These are phyloP conservation scores for Extremus antarcticus DNA, from an alignment of 495 filamentous ascomycete species.

Conservation along the genomic window DNA sequence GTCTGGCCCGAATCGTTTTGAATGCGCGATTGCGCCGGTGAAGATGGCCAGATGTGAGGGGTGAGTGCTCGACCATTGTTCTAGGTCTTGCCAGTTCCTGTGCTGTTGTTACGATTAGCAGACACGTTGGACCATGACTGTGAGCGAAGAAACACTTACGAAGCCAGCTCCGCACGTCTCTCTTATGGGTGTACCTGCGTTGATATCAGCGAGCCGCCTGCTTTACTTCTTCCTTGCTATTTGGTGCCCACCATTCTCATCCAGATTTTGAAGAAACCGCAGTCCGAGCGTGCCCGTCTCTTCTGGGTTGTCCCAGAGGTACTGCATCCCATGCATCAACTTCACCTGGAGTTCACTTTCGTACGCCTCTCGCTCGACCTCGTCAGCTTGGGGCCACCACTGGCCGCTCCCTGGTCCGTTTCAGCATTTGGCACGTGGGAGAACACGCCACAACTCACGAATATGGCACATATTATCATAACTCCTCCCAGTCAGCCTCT, in stretches of 20 bases:
- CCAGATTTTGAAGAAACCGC: conserved; percentile 5
- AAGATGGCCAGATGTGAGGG: conserved; percentile 8
- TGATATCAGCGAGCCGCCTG: not conserved
- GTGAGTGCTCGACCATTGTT: conserved; percentile 4
- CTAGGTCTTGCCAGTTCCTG: conserved; percentile 8
- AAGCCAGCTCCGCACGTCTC: conserved; percentile 9
- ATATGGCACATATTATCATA: conserved; percentile 13
- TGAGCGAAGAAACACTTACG: not conserved
- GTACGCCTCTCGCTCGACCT: conserved; percentile 4
- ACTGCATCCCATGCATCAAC: conserved; percentile 4
- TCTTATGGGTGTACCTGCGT: not conserved
- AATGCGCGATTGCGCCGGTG: conserved; percentile 4
- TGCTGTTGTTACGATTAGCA: not conserved
- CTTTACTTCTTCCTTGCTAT: not conserved
- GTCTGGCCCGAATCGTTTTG: conserved; percentile 4
- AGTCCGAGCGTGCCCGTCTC: conserved; percentile 7
- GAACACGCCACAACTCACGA: not conserved
- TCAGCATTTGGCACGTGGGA: not conserved
- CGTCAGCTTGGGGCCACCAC: conserved; percentile 1
- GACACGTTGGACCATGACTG: not conserved
- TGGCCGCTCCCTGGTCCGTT: not conserved
- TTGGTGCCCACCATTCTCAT: not conserved
- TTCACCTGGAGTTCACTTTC: conserved; percentile 4
- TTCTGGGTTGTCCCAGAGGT: conserved; percentile 5
- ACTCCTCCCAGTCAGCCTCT: conserved; percentile 3